Evolutionary conservation across 495 filamentous ascomycete species (phyloP).

Genomic region (Tetracladium setigerum): DNA sequence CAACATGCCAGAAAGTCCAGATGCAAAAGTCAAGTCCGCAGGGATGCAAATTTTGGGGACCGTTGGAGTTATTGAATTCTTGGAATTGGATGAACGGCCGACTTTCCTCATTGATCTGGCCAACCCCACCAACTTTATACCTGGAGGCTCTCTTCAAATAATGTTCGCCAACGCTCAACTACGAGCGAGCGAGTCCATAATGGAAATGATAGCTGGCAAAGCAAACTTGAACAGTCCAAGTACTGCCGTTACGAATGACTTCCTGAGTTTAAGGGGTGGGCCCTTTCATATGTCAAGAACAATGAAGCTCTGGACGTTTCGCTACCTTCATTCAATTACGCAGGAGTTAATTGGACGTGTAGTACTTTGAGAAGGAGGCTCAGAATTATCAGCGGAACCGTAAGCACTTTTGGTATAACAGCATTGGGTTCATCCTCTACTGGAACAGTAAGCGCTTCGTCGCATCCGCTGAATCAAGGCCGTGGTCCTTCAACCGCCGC

Average conservation of each 20-base stretch:
- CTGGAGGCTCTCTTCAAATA: constrained; percentile 41
- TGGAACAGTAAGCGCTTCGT: constrained; percentile 4
- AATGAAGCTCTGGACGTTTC: constrained; percentile 37
- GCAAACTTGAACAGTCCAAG: constrained; percentile 24
- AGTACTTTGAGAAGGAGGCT: constrained; percentile 55
- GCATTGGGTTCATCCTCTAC: constrained; percentile 29
- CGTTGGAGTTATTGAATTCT: constrained; percentile 54
- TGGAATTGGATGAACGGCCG: constrained; percentile 60
- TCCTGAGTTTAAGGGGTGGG: constrained; percentile 55
- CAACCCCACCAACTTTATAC: constrained; percentile 40
- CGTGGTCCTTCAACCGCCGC: neutral
- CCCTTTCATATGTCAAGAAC: constrained; percentile 39
- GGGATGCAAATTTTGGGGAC: constrained; percentile 40
- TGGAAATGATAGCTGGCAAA: constrained; percentile 42
- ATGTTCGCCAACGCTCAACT: constrained; percentile 54
- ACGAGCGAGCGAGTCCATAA: constrained; percentile 35
- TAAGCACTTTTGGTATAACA: constrained; percentile 18
- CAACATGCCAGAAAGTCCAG: constrained; percentile 32
- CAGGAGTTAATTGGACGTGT: constrained; percentile 53
- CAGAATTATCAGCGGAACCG: constrained; percentile 49
- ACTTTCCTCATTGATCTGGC: constrained; percentile 60
- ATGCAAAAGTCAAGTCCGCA: constrained; percentile 29
- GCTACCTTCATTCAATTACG: constrained; percentile 43
- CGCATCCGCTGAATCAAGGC: constrained; percentile 6
- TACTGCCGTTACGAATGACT: constrained; percentile 29